Evolutionary conservation across 148 eudicot genomes (phyloP).

Genomic region (Simmondsia chinensis): DNA sequence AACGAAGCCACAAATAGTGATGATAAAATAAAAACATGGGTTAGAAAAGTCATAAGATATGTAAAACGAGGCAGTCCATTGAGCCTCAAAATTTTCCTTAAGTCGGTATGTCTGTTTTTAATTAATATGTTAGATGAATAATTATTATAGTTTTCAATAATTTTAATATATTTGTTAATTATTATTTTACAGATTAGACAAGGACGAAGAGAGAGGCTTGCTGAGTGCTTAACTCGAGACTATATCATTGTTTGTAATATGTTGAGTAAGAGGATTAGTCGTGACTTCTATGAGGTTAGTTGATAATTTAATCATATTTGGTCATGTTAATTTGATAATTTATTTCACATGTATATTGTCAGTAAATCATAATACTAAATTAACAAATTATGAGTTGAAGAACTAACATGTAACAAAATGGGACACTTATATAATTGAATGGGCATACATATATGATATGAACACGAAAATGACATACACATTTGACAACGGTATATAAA

Average conservation of each 20-base stretch:
- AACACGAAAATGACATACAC: no score
- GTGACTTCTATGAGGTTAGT: conserved; percentile 22
- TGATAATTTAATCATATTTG: background rate
- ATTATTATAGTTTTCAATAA: background rate
- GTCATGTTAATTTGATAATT: background rate
- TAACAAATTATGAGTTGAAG: background rate
- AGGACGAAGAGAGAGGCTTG: conserved; percentile 20
- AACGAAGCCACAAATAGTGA: background rate
- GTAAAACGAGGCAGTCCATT: conserved; percentile 24
- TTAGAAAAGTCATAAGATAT: conserved; percentile 14
- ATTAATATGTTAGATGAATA: no score
- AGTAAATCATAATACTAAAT: no score
- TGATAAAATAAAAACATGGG: conserved; percentile 19
- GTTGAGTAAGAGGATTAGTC: background rate
- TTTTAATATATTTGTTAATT: background rate
- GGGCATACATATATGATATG: no score
- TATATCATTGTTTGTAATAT: conserved; percentile 3
- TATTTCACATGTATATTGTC: background rate
- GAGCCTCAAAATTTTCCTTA: conserved; percentile 16
- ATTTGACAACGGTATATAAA: no score
- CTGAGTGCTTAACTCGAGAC: conserved; percentile 17
- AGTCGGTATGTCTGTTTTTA: conserved; percentile 15
- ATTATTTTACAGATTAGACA: conserved; percentile 20
- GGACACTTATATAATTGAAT: no score
- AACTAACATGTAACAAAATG: no score